A percentile compares a stretch with the other conserved stretches of the same genome.
phyloP scores from a whole-genome alignment of 768 basidiomycete genomes.

The Tricholoma bakamatsutake region DNA sequence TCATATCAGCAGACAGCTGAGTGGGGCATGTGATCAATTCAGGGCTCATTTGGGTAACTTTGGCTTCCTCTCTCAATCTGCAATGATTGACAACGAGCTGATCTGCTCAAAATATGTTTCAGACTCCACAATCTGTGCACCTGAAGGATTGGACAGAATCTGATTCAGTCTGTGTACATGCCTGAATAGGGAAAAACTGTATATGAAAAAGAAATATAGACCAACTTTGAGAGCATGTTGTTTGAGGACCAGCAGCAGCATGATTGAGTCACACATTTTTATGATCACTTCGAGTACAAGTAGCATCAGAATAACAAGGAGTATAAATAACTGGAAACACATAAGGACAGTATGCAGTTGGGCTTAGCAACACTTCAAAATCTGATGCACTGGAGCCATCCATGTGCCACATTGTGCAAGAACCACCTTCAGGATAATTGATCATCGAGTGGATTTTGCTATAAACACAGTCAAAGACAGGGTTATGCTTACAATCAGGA shows the following conservation, averaged over 20 bases:
- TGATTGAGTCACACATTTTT: background rate
- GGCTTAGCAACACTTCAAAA: background rate
- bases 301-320: background rate
- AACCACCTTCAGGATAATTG: background rate
- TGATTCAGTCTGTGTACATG: too few relatives aligned
- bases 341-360: background rate
- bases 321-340: background rate
- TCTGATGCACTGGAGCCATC: background rate
- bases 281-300: background rate
- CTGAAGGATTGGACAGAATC: too few relatives aligned
- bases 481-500: background rate
- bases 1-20: background rate
- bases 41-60: background rate
- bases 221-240: too few relatives aligned
- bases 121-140: too few relatives aligned
- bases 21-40: background rate
- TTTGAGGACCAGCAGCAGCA: background rate
- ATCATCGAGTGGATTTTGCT: background rate
- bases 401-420: background rate
- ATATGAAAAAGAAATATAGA: too few relatives aligned
- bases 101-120: too few relatives aligned
- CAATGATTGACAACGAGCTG: too few relatives aligned
- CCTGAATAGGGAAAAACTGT: too few relatives aligned
- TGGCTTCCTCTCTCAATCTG: too few relatives aligned
- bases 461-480: too few relatives aligned